Conservation (phyloP, 495 filamentous ascomycete species). For the Aspergillus egyptiacus region DNA sequence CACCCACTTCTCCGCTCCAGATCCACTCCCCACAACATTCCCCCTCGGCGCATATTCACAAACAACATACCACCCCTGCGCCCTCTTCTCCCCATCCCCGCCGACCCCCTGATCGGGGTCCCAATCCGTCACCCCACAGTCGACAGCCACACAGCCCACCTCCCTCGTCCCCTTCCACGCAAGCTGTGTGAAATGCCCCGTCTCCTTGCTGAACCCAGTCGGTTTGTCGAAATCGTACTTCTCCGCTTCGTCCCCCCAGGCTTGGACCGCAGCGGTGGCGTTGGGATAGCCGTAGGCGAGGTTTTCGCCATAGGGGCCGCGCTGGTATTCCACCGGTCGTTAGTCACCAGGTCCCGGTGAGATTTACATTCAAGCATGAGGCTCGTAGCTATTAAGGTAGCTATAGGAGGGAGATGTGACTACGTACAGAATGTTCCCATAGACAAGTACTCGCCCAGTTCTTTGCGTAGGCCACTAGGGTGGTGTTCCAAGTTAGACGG, state of each 20-base stretch:
- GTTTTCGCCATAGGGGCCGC: slow-evolving; percentile 72
- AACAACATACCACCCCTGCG: slow-evolving; percentile 65
- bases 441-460: slow-evolving; percentile 49
- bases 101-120: slow-evolving; percentile 9
- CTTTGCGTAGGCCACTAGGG: slow-evolving; percentile 50
- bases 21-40: slow-evolving; percentile 55
- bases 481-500: slow-evolving; percentile 59
- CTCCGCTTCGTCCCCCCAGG: slow-evolving; percentile 60
- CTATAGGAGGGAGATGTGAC: too few relatives aligned
- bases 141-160: slow-evolving; percentile 61
- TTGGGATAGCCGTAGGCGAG: slow-evolving; percentile 63
- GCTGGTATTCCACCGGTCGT: slow-evolving; percentile 23
- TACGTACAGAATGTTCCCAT: slow-evolving; percentile 56
- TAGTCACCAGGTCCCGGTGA: not conserved
- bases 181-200: slow-evolving; percentile 83
- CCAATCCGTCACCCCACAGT: slow-evolving; percentile 43
- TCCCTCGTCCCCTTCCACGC: slow-evolving; percentile 68
- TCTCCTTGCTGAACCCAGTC: slow-evolving; percentile 53
- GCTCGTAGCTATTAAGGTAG: too few relatives aligned
- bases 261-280: slow-evolving; percentile 52
- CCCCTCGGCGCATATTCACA: slow-evolving; percentile 76
- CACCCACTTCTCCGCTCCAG: slow-evolving; percentile 37
- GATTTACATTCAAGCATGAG: too few relatives aligned
- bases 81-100: slow-evolving; percentile 13
- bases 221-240: slow-evolving; percentile 53